Evolutionary conservation across 257 asterid species (phyloP).

Genomic region (Lavandula angustifolia): DNA sequence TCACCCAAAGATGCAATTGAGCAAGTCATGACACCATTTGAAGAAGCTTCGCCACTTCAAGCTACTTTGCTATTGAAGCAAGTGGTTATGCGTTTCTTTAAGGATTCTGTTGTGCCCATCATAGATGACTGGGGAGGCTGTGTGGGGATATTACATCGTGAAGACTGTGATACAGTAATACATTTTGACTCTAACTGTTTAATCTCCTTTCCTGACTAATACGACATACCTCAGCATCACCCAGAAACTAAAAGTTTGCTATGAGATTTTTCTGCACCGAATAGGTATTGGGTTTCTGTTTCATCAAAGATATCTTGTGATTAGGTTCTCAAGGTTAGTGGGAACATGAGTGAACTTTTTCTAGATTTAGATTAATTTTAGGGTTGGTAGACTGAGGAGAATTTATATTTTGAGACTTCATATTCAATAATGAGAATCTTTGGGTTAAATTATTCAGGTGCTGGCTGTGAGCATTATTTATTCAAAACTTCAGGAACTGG

Average conservation of each 20-base stretch:
- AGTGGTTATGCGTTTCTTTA: conserved; percentile 59
- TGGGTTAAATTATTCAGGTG: neutral
- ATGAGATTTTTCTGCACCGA: conserved; percentile 3
- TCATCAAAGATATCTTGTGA: neutral
- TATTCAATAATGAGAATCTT: neutral
- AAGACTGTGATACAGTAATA: conserved; percentile 60
- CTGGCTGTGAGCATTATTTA: neutral
- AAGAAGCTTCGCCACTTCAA: conserved; percentile 57
- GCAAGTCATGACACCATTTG: conserved; percentile 58
- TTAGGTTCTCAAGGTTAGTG: conserved; percentile 10
- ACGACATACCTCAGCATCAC: conserved; percentile 7
- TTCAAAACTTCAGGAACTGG: neutral
- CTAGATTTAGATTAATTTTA: neutral
- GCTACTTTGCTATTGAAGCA: conserved; percentile 52
- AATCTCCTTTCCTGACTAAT: neutral
- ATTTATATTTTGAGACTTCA: neutral
- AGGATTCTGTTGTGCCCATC: conserved; percentile 56
- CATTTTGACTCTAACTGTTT: conserved; percentile 22
- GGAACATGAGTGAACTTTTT: neutral
- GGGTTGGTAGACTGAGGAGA: neutral
- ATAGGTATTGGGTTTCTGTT: conserved; percentile 5
- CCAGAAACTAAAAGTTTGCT: conserved; percentile 1
- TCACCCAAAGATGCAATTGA: conserved; percentile 55
- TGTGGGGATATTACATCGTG: conserved; percentile 68
- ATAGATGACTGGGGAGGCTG: conserved; percentile 74